phyloP scores from a whole-genome alignment of 1,139 yeast genomes.

The Scheffersomyces segobiensis region DNA sequence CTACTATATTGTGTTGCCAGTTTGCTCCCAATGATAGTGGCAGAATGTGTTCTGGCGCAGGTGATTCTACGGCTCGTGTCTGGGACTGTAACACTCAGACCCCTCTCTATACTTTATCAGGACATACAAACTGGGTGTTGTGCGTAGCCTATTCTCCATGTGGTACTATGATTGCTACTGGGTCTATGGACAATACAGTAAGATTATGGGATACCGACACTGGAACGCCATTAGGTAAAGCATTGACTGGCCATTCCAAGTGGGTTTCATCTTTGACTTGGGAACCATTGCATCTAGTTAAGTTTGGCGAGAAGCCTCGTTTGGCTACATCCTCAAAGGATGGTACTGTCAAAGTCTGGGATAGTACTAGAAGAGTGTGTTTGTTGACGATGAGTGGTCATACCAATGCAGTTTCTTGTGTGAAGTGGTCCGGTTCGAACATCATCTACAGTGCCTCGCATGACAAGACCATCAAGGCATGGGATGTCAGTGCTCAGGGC shows the following conservation, averaged over 20 bases:
- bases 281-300: slow-evolving; percentile 89
- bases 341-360: slow-evolving; percentile 90
- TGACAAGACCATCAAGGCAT: slow-evolving; percentile 88
- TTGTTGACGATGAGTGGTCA: slow-evolving; percentile 82
- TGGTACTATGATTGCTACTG: slow-evolving; percentile 90
- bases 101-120: slow-evolving; percentile 74
- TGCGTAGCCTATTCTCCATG: slow-evolving; percentile 95
- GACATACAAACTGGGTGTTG: slow-evolving; percentile 92
- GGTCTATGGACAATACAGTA: slow-evolving; percentile 90
- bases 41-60: slow-evolving; percentile 93
- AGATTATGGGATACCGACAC: slow-evolving; percentile 76
- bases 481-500: slow-evolving; percentile 82
- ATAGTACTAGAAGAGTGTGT: slow-evolving; percentile 70
- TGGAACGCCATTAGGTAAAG: slow-evolving; percentile 74
- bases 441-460: slow-evolving; percentile 88
- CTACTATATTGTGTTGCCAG: slow-evolving; percentile 87
- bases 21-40: slow-evolving; percentile 91
- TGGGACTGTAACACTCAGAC: slow-evolving; percentile 98
- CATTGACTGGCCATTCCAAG: slow-evolving; percentile 79
- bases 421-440: slow-evolving; percentile 93
- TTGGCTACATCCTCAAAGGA: slow-evolving; percentile 91
- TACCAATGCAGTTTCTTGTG: slow-evolving; percentile 85
- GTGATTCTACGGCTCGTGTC: slow-evolving; percentile 94
- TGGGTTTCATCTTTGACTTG: slow-evolving; percentile 90
- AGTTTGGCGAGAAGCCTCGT: slow-evolving; percentile 64